These are phyloP conservation scores for Simmondsia chinensis DNA, from an alignment of 148 eudicot genomes.

Conservation along the genomic window DNA sequence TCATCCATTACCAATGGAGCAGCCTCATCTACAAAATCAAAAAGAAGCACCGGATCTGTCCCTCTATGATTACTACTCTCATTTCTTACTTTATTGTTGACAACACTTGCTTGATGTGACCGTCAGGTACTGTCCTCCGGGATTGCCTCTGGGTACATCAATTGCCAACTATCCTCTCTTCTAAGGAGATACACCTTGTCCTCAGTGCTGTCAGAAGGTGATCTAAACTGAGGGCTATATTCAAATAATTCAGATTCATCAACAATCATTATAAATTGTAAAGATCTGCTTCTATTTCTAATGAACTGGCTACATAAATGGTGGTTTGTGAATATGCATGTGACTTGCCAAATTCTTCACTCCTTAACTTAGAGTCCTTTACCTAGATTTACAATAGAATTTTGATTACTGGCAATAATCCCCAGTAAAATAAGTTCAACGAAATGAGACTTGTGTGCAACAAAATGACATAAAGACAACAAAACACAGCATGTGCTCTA, in stretches of 20 bases:
- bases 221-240: neutral
- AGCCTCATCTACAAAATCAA: conserved; percentile 3
- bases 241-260: conserved; percentile 1
- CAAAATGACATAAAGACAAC: too few relatives aligned
- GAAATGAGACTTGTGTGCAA: too few relatives aligned
- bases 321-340: too few relatives aligned
- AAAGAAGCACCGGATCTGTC: neutral
- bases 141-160: conserved; percentile 15
- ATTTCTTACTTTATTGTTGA: neutral
- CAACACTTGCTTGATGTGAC: neutral
- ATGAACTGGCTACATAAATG: too few relatives aligned
- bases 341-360: too few relatives aligned
- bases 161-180: conserved; percentile 7
- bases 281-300: neutral
- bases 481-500: too few relatives aligned
- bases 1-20: neutral
- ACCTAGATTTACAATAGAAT: too few relatives aligned
- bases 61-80: neutral
- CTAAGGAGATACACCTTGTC: neutral
- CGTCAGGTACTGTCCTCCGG: neutral
- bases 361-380: too few relatives aligned
- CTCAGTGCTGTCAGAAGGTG: neutral
- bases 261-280: conserved; percentile 11
- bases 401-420: too few relatives aligned
- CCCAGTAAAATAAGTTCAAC: too few relatives aligned